phyloP scores from a whole-genome alignment of 805 yeast species.

The Metschnikowia picachoensis region DNA sequence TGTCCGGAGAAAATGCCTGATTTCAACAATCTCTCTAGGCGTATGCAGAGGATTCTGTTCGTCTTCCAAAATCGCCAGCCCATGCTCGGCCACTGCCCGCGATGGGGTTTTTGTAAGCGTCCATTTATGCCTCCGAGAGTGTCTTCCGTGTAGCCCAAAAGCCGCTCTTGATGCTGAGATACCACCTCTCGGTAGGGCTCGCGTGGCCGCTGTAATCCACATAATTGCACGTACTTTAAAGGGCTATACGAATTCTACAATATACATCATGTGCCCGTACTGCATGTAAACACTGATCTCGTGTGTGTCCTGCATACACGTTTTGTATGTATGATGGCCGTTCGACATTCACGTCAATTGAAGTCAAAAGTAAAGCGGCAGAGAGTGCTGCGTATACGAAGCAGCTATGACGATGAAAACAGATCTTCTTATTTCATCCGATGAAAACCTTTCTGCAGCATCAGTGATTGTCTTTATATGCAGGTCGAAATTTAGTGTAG shows the following conservation, averaged over 20 bases:
- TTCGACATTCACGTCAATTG: background rate
- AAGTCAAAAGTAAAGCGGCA: too few species aligned
- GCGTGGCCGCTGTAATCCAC: too few species aligned
- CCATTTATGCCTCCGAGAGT: constrained; percentile 4
- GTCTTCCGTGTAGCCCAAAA: background rate
- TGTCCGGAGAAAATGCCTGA: constrained; percentile 27
- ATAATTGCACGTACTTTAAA: too few species aligned
- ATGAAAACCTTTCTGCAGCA: too few species aligned
- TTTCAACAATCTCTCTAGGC: background rate
- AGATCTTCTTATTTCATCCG: too few species aligned
- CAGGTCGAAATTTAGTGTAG: too few species aligned
- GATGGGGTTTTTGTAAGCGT: constrained; percentile 1
- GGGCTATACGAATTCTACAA: too few species aligned
- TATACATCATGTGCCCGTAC: too few species aligned
- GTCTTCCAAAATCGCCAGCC: constrained; percentile 1
- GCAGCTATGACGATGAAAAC: too few species aligned
- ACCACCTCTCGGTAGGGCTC: background rate
- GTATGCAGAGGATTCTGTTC: background rate
- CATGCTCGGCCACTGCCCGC: background rate
- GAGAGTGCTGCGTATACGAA: too few species aligned
- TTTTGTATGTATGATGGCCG: background rate
- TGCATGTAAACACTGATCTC: background rate
- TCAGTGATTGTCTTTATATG: too few species aligned
- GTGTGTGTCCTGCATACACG: background rate
- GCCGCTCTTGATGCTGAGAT: background rate